phyloP scores from a whole-genome alignment of 106 monocot genomes.

The Allium cepa region DNA sequence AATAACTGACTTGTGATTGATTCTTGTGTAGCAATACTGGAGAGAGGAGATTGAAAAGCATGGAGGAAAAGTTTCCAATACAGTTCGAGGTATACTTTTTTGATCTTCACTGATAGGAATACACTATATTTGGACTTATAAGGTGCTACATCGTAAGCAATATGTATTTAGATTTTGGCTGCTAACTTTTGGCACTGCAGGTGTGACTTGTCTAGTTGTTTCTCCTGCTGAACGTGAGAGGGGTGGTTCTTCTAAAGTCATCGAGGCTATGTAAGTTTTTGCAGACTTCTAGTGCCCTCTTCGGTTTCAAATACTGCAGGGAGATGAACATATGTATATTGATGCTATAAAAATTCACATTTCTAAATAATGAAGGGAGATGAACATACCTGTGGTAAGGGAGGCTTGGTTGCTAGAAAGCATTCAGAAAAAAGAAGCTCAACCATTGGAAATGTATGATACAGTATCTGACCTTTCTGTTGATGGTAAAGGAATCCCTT shows the following conservation, averaged over 20 bases:
- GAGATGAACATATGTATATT: not conserved
- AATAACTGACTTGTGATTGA: not conserved
- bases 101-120: no score
- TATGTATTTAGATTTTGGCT: not conserved
- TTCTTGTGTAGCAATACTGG: slow-evolving; percentile 37
- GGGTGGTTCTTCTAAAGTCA: slow-evolving; percentile 53
- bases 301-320: not conserved
- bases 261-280: slow-evolving; percentile 52
- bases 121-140: no score
- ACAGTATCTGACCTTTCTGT: slow-evolving; percentile 46
- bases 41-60: slow-evolving; percentile 63
- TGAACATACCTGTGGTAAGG: slow-evolving; percentile 56
- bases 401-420: slow-evolving; percentile 72
- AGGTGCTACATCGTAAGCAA: no score
- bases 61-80: slow-evolving; percentile 60
- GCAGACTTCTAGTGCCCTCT: no score
- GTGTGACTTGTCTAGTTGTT: slow-evolving; percentile 54
- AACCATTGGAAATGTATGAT: slow-evolving; percentile 59
- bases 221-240: slow-evolving; percentile 56
- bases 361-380: slow-evolving; percentile 27
- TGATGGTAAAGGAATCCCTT: slow-evolving; percentile 47
- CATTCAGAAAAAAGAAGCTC: slow-evolving; percentile 37
- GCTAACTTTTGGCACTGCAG: slow-evolving; percentile 11
- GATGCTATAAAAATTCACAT: not conserved
- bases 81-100: slow-evolving; percentile 24